Evolutionary conservation across 176 grass and related monocot species (phyloP).

Genomic region (Triticum aestivum): DNA sequence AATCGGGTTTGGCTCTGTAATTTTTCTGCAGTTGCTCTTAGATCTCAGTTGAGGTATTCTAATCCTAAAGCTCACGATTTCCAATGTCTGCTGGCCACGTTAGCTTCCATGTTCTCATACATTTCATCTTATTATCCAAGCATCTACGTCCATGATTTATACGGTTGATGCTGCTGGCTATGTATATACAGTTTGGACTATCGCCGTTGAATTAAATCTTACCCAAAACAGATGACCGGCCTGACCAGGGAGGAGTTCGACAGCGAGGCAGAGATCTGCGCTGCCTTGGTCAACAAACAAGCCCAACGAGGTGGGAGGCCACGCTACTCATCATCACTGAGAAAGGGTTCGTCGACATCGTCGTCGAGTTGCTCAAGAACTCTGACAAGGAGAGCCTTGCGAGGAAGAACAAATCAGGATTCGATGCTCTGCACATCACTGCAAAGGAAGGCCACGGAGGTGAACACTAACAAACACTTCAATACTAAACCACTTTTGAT

Average conservation of each 20-base stretch:
- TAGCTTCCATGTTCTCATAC: too few species aligned
- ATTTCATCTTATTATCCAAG: too few species aligned
- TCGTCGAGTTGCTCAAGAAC: constrained; percentile 87
- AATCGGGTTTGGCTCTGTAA: too few species aligned
- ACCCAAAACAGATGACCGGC: constrained; percentile 63
- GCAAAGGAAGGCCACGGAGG: constrained; percentile 83
- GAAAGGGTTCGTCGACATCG: constrained; percentile 81
- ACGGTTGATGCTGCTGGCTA: too few species aligned
- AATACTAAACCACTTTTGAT: background rate
- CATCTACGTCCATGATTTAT: too few species aligned
- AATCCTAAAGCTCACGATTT: too few species aligned
- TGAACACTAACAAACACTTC: constrained; percentile 36
- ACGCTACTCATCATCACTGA: constrained; percentile 68
- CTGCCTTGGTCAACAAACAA: constrained; percentile 73
- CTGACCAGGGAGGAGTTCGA: constrained; percentile 79
- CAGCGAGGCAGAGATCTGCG: constrained; percentile 75
- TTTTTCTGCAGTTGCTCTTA: too few species aligned
- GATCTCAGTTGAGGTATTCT: too few species aligned
- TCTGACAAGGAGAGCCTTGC: constrained; percentile 71
- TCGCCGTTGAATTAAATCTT: too few species aligned
- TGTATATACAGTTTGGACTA: too few species aligned
- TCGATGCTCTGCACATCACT: constrained; percentile 78
- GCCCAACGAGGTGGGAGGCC: constrained; percentile 77
- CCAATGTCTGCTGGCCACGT: too few species aligned
- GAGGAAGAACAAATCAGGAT: constrained; percentile 83